Conservation (phyloP, 1,284 basidiomycete species). For the Hymenochaete sp. region DNA sequence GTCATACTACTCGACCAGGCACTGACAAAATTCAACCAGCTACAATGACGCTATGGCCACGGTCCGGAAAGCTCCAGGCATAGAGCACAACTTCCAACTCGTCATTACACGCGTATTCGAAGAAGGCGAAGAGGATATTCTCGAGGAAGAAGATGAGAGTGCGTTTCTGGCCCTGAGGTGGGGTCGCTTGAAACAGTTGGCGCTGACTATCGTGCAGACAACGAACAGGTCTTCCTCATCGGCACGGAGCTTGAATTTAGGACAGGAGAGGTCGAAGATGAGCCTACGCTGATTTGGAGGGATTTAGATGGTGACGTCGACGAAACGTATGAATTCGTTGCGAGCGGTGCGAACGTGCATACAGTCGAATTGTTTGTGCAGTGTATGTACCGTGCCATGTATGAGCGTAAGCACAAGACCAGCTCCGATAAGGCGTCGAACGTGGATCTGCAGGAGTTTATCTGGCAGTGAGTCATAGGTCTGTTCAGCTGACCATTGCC, state of each 20-base stretch:
- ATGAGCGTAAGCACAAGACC: slow-evolving; percentile 77
- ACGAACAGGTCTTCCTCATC: slow-evolving; percentile 88
- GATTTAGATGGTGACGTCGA: slow-evolving; percentile 80
- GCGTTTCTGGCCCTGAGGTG: slow-evolving; percentile 27
- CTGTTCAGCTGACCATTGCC: not conserved
- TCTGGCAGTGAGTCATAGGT: slow-evolving; percentile 55
- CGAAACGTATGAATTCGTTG: slow-evolving; percentile 78
- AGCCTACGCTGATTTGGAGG: slow-evolving; percentile 80
- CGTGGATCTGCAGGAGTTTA: slow-evolving; percentile 64
- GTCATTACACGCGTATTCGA: slow-evolving; percentile 93
- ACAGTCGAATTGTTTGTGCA: slow-evolving; percentile 86
- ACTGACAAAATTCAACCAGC: slow-evolving; percentile 35
- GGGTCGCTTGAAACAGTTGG: not conserved
- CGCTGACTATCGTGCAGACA: slow-evolving; percentile 52
- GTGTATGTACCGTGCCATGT: slow-evolving; percentile 91
- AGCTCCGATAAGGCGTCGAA: slow-evolving; percentile 66
- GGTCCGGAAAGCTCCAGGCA: slow-evolving; percentile 74
- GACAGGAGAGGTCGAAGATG: slow-evolving; percentile 69
- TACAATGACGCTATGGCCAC: slow-evolving; percentile 95
- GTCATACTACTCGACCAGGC: slow-evolving; percentile 3
- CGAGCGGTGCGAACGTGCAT: slow-evolving; percentile 71
- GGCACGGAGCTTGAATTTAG: slow-evolving; percentile 83
- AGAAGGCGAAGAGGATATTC: slow-evolving; percentile 87
- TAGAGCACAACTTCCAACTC: slow-evolving; percentile 92
- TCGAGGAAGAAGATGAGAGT: slow-evolving; percentile 96